Evolutionary conservation across 2,329 filamentous ascomycete genomes (phyloP), one percentile per base, ranked within the genome.

Genomic region (Exophiala oligosperma): DNA sequence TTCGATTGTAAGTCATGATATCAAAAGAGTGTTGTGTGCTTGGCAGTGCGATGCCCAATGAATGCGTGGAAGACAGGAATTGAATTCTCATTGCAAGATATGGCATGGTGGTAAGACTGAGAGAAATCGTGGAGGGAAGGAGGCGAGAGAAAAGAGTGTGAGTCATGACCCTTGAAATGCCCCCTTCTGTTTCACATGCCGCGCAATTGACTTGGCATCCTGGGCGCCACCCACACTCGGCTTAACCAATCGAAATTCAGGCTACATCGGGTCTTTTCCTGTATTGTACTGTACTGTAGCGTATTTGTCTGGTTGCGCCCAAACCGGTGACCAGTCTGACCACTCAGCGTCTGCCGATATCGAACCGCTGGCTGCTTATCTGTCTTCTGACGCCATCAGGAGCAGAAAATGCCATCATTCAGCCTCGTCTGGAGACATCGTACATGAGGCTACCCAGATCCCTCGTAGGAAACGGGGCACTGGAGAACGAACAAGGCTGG

Each of bases 181-280:
- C 46, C 23, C 21, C 14, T 49, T 46, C 46, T 49, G 59, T 54
- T 56, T 56, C 59, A 56, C 59, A 61, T 57, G 54, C 59, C 52
- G 54, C 47, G 54, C 54, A 21, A 38, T 32, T 43, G 52, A 32
- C 28, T 40, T 26, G 14, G 26, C 9, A 32, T 8, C 28, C 53
- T 46, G 37, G 37, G n/a, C 47, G 54, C 54, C 37, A 46, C 54
- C 5, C 26, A 29, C 17, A 48, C n/a, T 48, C 46, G 24, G 24
- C 28, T 43, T 26, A 28, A 8, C 59, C 59, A 61, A 61, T 57
- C 48, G 53, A 21, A 7, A 3, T 55, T 28, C n/a, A 55, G 59
- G 32, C 29, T 52, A 51, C 24, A 50, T 9, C 32, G 8, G 32
- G 26, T 28, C 26, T 17, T 17, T 17, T 17, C 17, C 17, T 17